phyloP scores from a whole-genome alignment of 2,329 filamentous ascomycete genomes.

The Colletotrichum trifolii region DNA sequence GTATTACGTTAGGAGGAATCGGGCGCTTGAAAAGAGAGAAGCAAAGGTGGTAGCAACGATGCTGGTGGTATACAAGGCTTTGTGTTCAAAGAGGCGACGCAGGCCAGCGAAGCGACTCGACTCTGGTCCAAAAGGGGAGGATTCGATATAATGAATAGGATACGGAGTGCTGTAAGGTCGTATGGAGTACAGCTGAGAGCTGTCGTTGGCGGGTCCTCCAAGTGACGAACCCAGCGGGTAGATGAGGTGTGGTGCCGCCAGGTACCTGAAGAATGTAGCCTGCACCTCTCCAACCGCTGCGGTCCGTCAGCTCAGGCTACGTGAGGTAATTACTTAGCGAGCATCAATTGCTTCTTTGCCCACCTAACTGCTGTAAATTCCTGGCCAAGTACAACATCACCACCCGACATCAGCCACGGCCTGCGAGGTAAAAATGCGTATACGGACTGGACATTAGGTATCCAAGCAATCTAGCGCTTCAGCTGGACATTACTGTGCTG shows the following conservation, averaged over 20 bases:
- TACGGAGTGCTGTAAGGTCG: too few relatives aligned
- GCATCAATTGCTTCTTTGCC: slow-evolving; percentile 5
- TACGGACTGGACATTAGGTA: slow-evolving; percentile 18
- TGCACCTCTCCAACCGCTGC: background rate
- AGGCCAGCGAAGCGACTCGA: slow-evolving; percentile 21
- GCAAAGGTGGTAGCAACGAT: slow-evolving; percentile 5
- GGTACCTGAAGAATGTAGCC: slow-evolving; percentile 1
- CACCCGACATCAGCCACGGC: too few relatives aligned
- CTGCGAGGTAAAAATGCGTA: too few relatives aligned
- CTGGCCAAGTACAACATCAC: background rate
- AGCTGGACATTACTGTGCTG: background rate
- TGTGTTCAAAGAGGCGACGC: slow-evolving; percentile 24
- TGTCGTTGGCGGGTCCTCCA: slow-evolving; percentile 26
- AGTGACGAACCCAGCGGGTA: slow-evolving; percentile 29
- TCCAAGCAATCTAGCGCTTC: slow-evolving; percentile 4
- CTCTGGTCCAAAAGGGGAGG: slow-evolving; percentile 35
- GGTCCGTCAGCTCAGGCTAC: background rate
- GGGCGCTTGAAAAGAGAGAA: slow-evolving; percentile 3
- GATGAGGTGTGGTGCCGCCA: slow-evolving; percentile 23
- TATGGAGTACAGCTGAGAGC: slow-evolving; percentile 11
- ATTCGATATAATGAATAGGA: slow-evolving; percentile 27
- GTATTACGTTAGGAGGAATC: slow-evolving; percentile 3
- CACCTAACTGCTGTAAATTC: background rate
- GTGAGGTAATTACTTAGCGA: background rate
- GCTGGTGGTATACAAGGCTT: slow-evolving; percentile 30